A percentile compares a stretch with the other conserved stretches of the same genome.
Evolutionary conservation across 2,329 filamentous ascomycete species (phyloP).

Genomic region (Parasarocladium wereldwijsianum): DNA sequence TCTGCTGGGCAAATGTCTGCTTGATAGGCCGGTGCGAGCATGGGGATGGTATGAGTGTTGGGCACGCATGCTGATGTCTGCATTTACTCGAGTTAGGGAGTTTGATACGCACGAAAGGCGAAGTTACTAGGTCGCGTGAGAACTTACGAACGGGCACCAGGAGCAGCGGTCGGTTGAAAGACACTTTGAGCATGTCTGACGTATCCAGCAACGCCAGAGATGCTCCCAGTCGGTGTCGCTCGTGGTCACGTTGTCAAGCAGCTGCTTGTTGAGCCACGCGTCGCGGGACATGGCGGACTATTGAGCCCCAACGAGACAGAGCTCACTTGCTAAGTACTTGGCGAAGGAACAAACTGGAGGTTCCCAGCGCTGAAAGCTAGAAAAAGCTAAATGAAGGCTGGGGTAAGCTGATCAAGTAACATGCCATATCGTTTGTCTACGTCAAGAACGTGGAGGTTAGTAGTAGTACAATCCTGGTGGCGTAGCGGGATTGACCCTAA

Average conservation of each 20-base stretch:
- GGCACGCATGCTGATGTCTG: slow-evolving; percentile 41
- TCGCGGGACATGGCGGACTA: no score
- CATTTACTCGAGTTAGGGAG: background rate
- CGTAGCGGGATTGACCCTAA: no score
- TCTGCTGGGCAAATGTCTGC: slow-evolving; percentile 36
- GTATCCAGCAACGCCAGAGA: slow-evolving; percentile 34
- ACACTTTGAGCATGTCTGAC: slow-evolving; percentile 32
- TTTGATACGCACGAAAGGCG: background rate
- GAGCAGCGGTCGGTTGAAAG: slow-evolving; percentile 27
- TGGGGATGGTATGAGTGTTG: slow-evolving; percentile 26
- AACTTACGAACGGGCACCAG: slow-evolving; percentile 38
- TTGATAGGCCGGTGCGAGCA: slow-evolving; percentile 35
- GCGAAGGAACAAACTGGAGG: no score
- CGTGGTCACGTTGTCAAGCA: slow-evolving; percentile 17
- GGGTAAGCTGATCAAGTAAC: no score
- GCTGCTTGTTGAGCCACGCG: no score
- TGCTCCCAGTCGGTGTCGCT: slow-evolving; percentile 19
- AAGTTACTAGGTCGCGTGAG: background rate
- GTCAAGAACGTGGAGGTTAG: no score
- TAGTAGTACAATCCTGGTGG: no score
- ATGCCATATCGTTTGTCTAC: no score
- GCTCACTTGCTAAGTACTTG: no score
- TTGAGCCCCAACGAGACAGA: no score
- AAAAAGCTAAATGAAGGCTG: no score
- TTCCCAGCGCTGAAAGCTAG: no score